Evolutionary conservation across 108 stramenopile genomes (phyloP).

Genomic region (Fistulifera pelliculosa): DNA sequence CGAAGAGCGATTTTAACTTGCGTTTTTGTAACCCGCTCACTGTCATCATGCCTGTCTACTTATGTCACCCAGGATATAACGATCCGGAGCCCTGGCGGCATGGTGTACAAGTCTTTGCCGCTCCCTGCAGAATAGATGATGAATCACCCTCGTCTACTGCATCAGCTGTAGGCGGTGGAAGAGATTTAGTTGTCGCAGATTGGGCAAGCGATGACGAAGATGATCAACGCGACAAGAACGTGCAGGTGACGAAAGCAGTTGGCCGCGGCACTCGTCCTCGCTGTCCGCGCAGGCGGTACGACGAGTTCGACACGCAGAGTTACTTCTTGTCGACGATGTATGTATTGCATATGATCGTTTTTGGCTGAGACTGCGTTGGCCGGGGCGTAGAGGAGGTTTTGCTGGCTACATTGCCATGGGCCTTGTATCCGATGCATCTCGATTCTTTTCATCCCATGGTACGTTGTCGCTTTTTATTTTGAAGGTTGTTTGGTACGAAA

Average conservation of each 20-base stretch:
- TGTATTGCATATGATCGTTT: constrained; percentile 41
- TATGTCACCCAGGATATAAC: constrained; percentile 55
- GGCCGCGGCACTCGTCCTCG: too few species aligned
- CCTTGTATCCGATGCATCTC: constrained; percentile 7
- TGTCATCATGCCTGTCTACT: constrained; percentile 70
- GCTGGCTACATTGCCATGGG: constrained; percentile 76
- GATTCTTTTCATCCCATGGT: background rate
- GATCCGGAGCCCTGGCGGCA: constrained; percentile 72
- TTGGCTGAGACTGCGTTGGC: constrained; percentile 81
- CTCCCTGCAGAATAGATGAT: constrained; percentile 45
- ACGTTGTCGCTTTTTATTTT: constrained; percentile 3
- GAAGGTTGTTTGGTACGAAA: too few species aligned
- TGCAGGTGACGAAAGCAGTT: too few species aligned
- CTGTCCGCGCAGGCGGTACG: constrained; percentile 31
- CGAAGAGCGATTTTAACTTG: too few species aligned
- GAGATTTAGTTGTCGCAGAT: constrained; percentile 1
- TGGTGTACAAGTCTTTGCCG: constrained; percentile 63
- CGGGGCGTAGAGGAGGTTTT: constrained; percentile 67
- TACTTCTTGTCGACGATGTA: constrained; percentile 72
- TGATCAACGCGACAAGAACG: background rate
- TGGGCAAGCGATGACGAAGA: background rate
- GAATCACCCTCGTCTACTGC: background rate
- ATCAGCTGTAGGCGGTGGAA: constrained; percentile 8
- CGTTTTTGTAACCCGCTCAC: too few species aligned
- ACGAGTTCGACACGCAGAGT: constrained; percentile 72